phyloP scores from a whole-genome alignment of 176 grass and related monocot species.

The Coix lacrymajobi region DNA sequence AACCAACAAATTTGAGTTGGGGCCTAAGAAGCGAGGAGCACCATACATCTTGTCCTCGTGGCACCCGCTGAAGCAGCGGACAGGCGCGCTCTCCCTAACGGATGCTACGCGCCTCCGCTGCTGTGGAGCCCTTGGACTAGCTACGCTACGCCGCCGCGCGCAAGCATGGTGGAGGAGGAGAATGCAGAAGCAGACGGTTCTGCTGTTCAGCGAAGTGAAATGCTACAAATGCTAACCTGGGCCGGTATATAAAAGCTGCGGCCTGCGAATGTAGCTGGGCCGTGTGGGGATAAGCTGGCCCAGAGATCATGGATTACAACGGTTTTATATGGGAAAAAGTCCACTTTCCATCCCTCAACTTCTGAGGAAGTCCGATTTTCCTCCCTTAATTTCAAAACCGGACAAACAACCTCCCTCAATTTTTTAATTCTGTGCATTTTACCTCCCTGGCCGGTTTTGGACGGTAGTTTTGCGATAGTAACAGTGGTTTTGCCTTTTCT shows the following conservation, averaged over 20 bases:
- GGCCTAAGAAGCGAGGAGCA: background rate
- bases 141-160: background rate
- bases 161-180: background rate
- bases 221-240: background rate
- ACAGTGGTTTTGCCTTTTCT: too few species aligned
- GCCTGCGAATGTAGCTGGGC: background rate
- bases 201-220: background rate
- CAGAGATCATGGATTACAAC: background rate
- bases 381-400: too few species aligned
- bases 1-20: background rate
- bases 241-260: background rate
- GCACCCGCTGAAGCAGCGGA: background rate
- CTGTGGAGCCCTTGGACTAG: too few species aligned
- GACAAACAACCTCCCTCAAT: too few species aligned
- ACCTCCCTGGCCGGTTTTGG: too few species aligned
- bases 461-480: too few species aligned
- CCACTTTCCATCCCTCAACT: too few species aligned
- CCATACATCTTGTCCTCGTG: background rate
- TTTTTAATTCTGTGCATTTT: too few species aligned
- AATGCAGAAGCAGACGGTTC: background rate
- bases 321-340: too few species aligned
- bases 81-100: background rate
- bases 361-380: too few species aligned
- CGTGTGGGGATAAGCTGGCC: too few species aligned
- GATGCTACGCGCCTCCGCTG: too few species aligned